These are phyloP conservation scores for Hypoxylon rickii DNA, from an alignment of 495 filamentous ascomycete genomes.

Conservation along the genomic window DNA sequence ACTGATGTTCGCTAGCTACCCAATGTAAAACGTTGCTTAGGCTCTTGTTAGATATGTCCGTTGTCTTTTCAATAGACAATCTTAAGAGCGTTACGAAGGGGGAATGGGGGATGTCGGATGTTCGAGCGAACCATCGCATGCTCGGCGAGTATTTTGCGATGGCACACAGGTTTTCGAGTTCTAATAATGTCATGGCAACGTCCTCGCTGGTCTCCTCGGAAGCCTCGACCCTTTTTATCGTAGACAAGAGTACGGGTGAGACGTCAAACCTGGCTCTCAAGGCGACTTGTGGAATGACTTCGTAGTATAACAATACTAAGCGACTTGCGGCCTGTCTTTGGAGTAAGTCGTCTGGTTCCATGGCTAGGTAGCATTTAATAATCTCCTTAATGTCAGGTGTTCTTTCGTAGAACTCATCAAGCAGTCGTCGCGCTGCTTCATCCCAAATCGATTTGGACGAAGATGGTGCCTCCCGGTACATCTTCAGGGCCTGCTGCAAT, in stretches of 20 bases:
- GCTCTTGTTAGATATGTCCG: slow-evolving; percentile 46
- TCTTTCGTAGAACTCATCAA: slow-evolving; percentile 74
- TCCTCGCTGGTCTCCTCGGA: slow-evolving; percentile 43
- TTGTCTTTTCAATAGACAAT: slow-evolving; percentile 52
- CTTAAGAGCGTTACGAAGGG: slow-evolving; percentile 68
- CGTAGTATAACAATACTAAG: slow-evolving; percentile 77
- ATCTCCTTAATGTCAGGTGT: slow-evolving; percentile 80
- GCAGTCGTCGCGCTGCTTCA: slow-evolving; percentile 64
- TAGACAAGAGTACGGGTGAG: slow-evolving; percentile 69
- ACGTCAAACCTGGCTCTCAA: slow-evolving; percentile 86
- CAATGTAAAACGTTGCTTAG: slow-evolving; percentile 52
- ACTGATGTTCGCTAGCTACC: slow-evolving; percentile 56
- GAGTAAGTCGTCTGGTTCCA: slow-evolving; percentile 67
- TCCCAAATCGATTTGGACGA: slow-evolving; percentile 61
- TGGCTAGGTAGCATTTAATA: slow-evolving; percentile 67
- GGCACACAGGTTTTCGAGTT: slow-evolving; percentile 74
- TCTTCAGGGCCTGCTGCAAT: slow-evolving; percentile 60
- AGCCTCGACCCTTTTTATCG: slow-evolving; percentile 49
- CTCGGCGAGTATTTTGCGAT: slow-evolving; percentile 77
- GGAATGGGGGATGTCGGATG: slow-evolving; percentile 55
- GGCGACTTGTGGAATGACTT: slow-evolving; percentile 77
- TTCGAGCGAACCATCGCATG: slow-evolving; percentile 76
- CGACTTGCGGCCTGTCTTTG: slow-evolving; percentile 78
- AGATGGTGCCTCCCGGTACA: slow-evolving; percentile 55
- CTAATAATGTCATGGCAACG: slow-evolving; percentile 59